A percentile compares a stretch with the other conserved stretches of the same genome.
Conservation (phyloP, 768 basidiomycete genomes). For the Royoungia palumana region DNA sequence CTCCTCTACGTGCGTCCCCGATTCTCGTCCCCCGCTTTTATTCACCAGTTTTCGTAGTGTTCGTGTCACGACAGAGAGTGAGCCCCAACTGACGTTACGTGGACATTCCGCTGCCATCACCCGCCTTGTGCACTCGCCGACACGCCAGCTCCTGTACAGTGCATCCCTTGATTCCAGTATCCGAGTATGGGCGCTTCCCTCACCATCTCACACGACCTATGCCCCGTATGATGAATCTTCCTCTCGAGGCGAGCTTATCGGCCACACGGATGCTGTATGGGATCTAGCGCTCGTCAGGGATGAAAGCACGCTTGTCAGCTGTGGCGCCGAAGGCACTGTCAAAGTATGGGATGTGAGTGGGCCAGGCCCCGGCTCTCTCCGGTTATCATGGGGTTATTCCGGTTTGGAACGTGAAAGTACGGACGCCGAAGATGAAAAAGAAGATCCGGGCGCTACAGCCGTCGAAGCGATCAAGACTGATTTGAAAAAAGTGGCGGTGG, state of each 20-base stretch:
- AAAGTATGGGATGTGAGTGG: slow-evolving; percentile 91
- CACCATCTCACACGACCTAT: slow-evolving; percentile 79
- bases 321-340: slow-evolving; percentile 86
- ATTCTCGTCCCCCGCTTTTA: background rate
- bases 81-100: slow-evolving; percentile 89
- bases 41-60: slow-evolving; percentile 39
- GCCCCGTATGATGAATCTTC: slow-evolving; percentile 83
- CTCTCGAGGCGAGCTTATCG: slow-evolving; percentile 75
- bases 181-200: slow-evolving; percentile 83
- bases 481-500: slow-evolving; percentile 84
- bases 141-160: slow-evolving; percentile 78
- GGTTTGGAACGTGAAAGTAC: slow-evolving; percentile 51
- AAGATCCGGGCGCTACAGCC: slow-evolving; percentile 65
- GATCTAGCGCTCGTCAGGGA: slow-evolving; percentile 84
- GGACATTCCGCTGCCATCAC: slow-evolving; percentile 93
- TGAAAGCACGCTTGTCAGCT: slow-evolving; percentile 81
- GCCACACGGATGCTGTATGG: slow-evolving; percentile 97
- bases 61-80: slow-evolving; percentile 78
- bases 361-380: slow-evolving; percentile 56
- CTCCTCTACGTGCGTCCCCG: slow-evolving; percentile 65
- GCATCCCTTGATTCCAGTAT: slow-evolving; percentile 93
- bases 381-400: slow-evolving; percentile 75
- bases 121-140: slow-evolving; percentile 73
- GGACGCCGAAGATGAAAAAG: slow-evolving; percentile 45
- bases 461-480: slow-evolving; percentile 82